Conservation (phyloP, 345 rosid genomes). For the Populus deltoides region DNA sequence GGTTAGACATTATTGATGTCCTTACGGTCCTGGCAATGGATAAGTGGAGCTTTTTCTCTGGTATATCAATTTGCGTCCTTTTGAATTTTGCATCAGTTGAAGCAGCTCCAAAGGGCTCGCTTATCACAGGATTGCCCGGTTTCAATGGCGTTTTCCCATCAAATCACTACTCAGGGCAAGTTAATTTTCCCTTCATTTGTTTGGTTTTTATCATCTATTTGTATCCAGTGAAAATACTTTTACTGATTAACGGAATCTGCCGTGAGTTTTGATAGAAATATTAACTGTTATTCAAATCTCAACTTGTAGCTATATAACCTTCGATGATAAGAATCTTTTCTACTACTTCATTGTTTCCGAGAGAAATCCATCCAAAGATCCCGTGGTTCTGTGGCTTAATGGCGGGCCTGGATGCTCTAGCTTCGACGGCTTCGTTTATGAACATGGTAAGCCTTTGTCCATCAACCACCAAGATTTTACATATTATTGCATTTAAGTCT, state of each 20-base stretch:
- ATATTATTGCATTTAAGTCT: no score
- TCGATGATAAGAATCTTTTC: slow-evolving; percentile 39
- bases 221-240: no score
- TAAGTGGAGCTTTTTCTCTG: background rate
- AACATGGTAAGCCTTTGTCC: slow-evolving; percentile 30
- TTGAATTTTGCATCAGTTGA: background rate
- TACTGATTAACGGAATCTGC: no score
- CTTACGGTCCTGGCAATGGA: slow-evolving; percentile 1
- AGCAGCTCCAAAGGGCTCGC: slow-evolving; percentile 32
- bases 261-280: background rate
- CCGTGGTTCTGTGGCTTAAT: slow-evolving; percentile 44
- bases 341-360: slow-evolving; percentile 38
- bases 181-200: background rate
- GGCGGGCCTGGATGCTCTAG: slow-evolving; percentile 51
- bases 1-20: background rate
- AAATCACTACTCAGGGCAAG: slow-evolving; percentile 37
- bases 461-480: no score
- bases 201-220: no score
- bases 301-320: slow-evolving; percentile 33
- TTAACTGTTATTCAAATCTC: background rate
- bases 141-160: slow-evolving; percentile 37
- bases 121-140: slow-evolving; percentile 34
- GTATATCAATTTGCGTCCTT: background rate
- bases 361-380: slow-evolving; percentile 31
- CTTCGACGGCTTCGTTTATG: slow-evolving; percentile 43